Evolutionary conservation across 257 asterid genomes (phyloP).

Genomic region (Eucommia ulmoides): DNA sequence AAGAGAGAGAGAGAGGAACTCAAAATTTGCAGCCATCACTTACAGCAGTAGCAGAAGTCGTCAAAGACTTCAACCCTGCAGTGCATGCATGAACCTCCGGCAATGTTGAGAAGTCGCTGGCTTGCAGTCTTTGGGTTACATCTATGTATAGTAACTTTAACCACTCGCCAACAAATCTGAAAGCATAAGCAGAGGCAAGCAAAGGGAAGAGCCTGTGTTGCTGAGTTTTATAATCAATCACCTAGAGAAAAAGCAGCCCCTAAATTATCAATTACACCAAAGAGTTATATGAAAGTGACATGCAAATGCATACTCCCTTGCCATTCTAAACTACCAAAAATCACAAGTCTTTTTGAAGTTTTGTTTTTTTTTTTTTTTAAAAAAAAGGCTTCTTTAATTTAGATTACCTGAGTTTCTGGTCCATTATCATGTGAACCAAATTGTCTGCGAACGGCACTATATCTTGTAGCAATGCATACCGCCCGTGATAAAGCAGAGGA

Average conservation of each 20-base stretch:
- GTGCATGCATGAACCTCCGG: conserved; percentile 99
- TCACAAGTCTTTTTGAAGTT: too few species aligned
- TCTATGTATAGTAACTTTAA: conserved; percentile 79
- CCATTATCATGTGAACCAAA: conserved; percentile 89
- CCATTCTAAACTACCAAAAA: too few species aligned
- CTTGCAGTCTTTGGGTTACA: conserved; percentile 70
- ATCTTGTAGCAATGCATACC: conserved; percentile 89
- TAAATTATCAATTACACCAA: too few species aligned
- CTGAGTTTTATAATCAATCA: conserved; percentile 92
- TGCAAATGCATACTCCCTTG: too few species aligned
- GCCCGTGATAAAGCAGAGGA: conserved; percentile 85
- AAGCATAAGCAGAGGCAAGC: conserved; percentile 96
- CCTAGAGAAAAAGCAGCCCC: conserved; percentile 33
- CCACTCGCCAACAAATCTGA: conserved; percentile 96
- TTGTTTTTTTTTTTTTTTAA: too few species aligned
- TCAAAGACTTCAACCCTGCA: conserved; percentile 96
- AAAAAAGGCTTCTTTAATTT: too few species aligned
- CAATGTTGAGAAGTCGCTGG: conserved; percentile 80
- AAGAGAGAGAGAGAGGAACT: conserved; percentile 2
- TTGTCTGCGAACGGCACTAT: conserved; percentile 94
- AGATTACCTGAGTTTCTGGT: conserved; percentile 83
- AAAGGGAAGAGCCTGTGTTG: conserved; percentile 87
- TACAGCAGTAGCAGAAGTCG: conserved; percentile 90
- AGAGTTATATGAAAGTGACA: too few species aligned
- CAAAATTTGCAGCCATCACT: conserved; percentile 20